Base-by-base conservation (phyloP, 192 early-diverging fungal species). In the Mortierella alpina region DNA sequence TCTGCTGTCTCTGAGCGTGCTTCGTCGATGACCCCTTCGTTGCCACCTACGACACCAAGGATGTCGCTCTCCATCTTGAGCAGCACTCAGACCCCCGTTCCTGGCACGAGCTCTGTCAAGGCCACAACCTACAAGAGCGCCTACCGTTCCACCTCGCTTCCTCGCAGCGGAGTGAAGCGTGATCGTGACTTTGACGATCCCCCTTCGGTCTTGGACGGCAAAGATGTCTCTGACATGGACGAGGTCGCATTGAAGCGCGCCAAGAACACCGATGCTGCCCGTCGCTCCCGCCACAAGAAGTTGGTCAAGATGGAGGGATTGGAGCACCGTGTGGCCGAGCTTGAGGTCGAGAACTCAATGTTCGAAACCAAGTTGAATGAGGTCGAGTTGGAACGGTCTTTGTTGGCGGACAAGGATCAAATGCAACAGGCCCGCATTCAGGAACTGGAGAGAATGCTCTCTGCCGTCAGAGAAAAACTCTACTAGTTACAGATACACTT, bases 201-300 rank as follows among this genome's bases (percentile, higher is more conserved):
- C 0, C 77, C 77, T 15, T 80, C 77, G n/a, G 77, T 80, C 60
- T 68, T 80, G 59, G 77, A 80, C 6, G 77, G 77, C 60, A 80
- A 59, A 59, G 77, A 80, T 9, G 5, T 80, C 15, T 13, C 69
- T 14, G 65, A 72, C 39, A 80, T 80, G 77, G 82, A 87, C 60
- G 89, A 90, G 40, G 72, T 82, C 18, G 86, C 85, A 13, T 53
- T 89, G 46, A 91, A 91, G 72, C 85, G 90, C 46, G 85, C 85
- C 68, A 89, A 88, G 88, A 96, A 99, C 87, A 99, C 97, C 2
- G 96, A 97, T 76, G 95, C 96, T 12, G 97, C 97, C 10, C 95
- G 97, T 62, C 91, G 97, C 57, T 96, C 95, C 42, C 92, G 97
- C 61, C 87, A 92, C 68, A 91, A 93, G 81, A 98, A 98, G 86